These are phyloP conservation scores for Beauveria medogensis DNA, from an alignment of 2,329 filamentous ascomycete genomes.

Conservation along the genomic window DNA sequence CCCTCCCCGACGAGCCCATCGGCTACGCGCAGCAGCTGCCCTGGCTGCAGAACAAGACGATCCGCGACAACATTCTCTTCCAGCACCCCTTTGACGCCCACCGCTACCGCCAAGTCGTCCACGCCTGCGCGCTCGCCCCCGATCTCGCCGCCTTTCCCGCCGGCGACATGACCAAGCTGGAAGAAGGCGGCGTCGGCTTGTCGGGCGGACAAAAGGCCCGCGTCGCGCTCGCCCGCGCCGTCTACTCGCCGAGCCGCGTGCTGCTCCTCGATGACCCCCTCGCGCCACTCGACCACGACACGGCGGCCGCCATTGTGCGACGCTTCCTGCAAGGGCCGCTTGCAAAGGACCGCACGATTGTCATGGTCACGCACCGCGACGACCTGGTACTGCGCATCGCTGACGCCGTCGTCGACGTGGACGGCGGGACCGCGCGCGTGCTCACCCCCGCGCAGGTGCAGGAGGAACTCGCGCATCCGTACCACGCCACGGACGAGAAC, in stretches of 20 bases:
- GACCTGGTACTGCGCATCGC: slow-evolving; percentile 68
- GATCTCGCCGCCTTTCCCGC: slow-evolving; percentile 49
- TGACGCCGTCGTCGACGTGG: slow-evolving; percentile 63
- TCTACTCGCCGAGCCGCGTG: slow-evolving; percentile 50
- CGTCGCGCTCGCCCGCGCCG: slow-evolving; percentile 53
- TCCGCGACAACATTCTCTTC: slow-evolving; percentile 58
- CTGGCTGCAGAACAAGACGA: slow-evolving; percentile 59
- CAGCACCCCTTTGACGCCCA: slow-evolving; percentile 45
- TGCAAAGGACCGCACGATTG: slow-evolving; percentile 55
- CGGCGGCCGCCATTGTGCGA: slow-evolving; percentile 53
- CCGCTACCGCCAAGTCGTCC: slow-evolving; percentile 51
- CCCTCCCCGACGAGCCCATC: slow-evolving; percentile 41
- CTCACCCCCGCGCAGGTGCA: slow-evolving; percentile 38
- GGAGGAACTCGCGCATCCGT: slow-evolving; percentile 29
- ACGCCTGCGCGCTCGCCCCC: slow-evolving; percentile 49
- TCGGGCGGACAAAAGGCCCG: slow-evolving; percentile 57
- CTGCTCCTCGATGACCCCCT: slow-evolving; percentile 56
- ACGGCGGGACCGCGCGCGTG: slow-evolving; percentile 48
- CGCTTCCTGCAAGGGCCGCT: slow-evolving; percentile 53
- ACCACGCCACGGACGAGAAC: slow-evolving; percentile 24
- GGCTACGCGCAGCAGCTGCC: slow-evolving; percentile 53
- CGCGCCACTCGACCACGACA: slow-evolving; percentile 55
- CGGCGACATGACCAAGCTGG: slow-evolving; percentile 51
- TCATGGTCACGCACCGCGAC: slow-evolving; percentile 76
- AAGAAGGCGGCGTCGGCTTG: slow-evolving; percentile 54